Conservation (phyloP, 129 eudicot genomes). For the Flaveria ramosissima region DNA sequence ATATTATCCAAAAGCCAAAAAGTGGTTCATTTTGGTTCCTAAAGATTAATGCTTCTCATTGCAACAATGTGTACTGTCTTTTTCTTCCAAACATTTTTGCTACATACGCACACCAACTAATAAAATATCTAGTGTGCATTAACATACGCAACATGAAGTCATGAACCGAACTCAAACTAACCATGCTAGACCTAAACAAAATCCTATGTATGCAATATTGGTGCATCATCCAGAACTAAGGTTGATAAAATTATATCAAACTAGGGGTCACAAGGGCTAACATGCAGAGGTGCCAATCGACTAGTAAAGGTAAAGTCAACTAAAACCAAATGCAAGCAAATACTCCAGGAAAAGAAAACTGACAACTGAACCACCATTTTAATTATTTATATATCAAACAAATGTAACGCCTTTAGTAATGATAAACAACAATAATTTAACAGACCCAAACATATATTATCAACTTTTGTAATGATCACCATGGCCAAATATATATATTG, state of each 20-base stretch:
- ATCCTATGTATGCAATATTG: background rate
- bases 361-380: background rate
- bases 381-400: background rate
- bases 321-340: conserved; percentile 10
- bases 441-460: background rate
- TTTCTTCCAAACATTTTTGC: too few species aligned
- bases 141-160: background rate
- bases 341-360: background rate
- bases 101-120: too few species aligned
- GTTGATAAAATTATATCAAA: background rate
- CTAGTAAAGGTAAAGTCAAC: background rate
- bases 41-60: background rate
- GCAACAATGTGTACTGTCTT: too few species aligned
- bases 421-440: background rate
- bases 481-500: background rate
- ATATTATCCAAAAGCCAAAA: background rate
- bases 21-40: background rate
- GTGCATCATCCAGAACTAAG: conserved; percentile 8
- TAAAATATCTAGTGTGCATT: background rate
- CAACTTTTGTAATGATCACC: background rate
- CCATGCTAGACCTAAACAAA: background rate
- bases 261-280: background rate
- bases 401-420: background rate
- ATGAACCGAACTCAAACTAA: background rate
- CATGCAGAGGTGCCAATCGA: background rate